Evolutionary conservation across 345 rosid species (phyloP), one percentile per base, ranked within the genome.

Genomic region (Lumnitzera littorea): DNA sequence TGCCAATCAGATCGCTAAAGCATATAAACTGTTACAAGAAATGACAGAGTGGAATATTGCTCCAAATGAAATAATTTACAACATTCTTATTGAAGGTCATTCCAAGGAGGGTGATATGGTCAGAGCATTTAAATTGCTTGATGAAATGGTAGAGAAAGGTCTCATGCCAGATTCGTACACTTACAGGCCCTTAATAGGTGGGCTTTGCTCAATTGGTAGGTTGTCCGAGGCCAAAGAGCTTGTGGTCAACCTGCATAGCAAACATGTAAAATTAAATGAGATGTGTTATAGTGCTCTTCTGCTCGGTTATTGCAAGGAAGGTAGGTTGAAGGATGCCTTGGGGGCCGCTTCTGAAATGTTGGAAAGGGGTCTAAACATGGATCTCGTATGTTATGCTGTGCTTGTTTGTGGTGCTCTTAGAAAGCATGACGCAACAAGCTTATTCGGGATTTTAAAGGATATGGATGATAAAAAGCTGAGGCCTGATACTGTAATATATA

Each of bases 101-200:
- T 82, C 91, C 56, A 76, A 64, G 74, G 77, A 70, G 41, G 91
- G 91, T 54, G 73, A 82, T 63, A 72, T 68, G 25, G 53, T 47
- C 56, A 84, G 70, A 74, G 96, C 96, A 56, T 90, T 88, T 63
- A 67, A 71, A 65, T 72, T 94, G 71, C 77, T 74, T 15, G 61
- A 69, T 46, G 89, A 86, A 73, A 94, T 94, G 99, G 59, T 70
- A 2, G 67, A 56, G 62, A 90, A 72, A 65, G 91, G 89, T 69
- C 85, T 94, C 57, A 74, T 67, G 54, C 91, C 97, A 2, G 99
- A 94, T 76, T 77, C 97, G 0, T 88, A 87, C 65, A 90, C 91
- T 12, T 90, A 77, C 58, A 82, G 96, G 68, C 62, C 99, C 56
- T 68, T 94, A 65, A 88, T 94, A 53, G 70, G 80, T 17, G 91